Evolutionary conservation across 176 grass and related monocot species (phyloP), one percentile per base, ranked within the genome.

Genomic region (Phragmites australis): DNA sequence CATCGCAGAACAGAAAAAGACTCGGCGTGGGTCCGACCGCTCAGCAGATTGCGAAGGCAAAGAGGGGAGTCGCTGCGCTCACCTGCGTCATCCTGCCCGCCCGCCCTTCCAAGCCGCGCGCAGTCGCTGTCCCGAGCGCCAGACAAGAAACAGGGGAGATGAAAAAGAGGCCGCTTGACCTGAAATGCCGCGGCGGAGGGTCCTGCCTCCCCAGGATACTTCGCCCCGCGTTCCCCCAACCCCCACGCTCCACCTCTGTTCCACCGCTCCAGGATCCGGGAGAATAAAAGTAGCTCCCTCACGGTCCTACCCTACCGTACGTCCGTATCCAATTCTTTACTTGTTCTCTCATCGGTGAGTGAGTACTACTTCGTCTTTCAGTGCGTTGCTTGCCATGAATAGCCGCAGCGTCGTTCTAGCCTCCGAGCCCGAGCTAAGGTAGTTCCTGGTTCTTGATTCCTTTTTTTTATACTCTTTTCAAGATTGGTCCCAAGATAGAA

Each of bases 191-290:
- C 34, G 34, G 18, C 25, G 21, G 7, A 52, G 61, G 68, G 74
- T 73, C 59, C 40, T 59, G 87, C 87, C 87, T 89, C 44, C 87
- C 87, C 87, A 22, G 63, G 87, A 68, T 80, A 74, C 81, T 80
- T 75, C 81, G 50, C 75, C 87, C 75, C 80, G 12, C 46, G 66
- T 65, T 40, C 26, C 43, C 27, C 8, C 49, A 46, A 5, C 76
- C 21, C 48, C 15, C 56, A 30, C 39, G 6, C 49, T 39, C 52
- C 70, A 1, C 59, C 18, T 68, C 62, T 40, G 16, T 44, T 47
- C 29, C 50, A 39, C 58, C 67, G 68, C 69, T 54, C 14, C 78
- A 26, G n/a, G 52, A 19, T 26, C 52, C 17, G 22, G 29, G 18
- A 34, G 53, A 37, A 6, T 30, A 52, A 29, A 60, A 48, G 27